Evolutionary conservation across 177 flowering plant genomes (phyloP).

Genomic region (Vitis hybrid): DNA sequence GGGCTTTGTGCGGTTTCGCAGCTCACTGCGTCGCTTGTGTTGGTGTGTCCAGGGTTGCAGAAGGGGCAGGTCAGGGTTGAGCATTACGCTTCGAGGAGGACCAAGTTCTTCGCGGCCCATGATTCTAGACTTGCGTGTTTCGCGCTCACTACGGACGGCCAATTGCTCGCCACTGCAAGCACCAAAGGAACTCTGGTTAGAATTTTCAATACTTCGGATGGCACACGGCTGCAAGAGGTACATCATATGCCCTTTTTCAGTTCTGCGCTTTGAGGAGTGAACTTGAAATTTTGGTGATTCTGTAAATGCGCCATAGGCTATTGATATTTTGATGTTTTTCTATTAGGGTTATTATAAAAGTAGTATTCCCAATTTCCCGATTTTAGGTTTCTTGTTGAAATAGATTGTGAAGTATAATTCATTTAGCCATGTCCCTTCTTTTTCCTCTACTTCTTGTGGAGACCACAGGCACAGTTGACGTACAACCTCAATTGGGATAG

Average conservation of each 20-base stretch:
- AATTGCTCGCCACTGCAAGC: slow-evolving; percentile 58
- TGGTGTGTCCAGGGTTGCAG: slow-evolving; percentile 58
- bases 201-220: slow-evolving; percentile 44
- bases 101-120: slow-evolving; percentile 54
- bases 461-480: no score
- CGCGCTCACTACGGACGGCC: slow-evolving; percentile 50
- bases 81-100: slow-evolving; percentile 43
- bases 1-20: slow-evolving; percentile 62
- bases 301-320: no score
- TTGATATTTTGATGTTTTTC: no score
- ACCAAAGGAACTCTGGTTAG: slow-evolving; percentile 56
- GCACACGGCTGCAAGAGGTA: slow-evolving; percentile 61
- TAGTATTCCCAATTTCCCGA: no score
- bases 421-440: no score
- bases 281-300: neutral
- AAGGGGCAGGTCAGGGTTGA: slow-evolving; percentile 62
- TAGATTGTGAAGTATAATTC: no score
- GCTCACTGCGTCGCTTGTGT: slow-evolving; percentile 29
- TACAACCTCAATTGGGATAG: no score
- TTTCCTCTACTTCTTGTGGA: no score
- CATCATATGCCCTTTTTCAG: neutral
- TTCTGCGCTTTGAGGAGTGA: neutral
- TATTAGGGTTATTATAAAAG: no score
- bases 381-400: no score
- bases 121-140: slow-evolving; percentile 56